phyloP scores from a whole-genome alignment of 208 protist species.

The Crithidia bombi region DNA sequence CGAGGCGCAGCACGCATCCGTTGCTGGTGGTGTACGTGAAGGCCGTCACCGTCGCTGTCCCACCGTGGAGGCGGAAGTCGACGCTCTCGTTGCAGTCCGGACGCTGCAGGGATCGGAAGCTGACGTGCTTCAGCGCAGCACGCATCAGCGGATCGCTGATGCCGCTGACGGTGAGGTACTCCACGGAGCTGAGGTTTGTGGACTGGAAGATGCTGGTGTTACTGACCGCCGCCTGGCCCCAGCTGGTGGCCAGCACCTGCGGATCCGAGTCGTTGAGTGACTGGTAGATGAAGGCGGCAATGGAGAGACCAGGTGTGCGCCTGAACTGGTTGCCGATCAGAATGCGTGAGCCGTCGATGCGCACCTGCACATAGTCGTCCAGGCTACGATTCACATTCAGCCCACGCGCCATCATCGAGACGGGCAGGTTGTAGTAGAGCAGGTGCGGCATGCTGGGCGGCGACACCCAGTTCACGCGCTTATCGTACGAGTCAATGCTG shows the following conservation, averaged over 20 bases:
- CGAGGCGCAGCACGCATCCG: conserved; percentile 4
- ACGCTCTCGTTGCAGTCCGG: neutral
- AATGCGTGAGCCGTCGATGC: conserved; percentile 14
- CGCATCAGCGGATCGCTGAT: conserved; percentile 42
- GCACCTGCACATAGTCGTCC: conserved; percentile 1
- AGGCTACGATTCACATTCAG: neutral
- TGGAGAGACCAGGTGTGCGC: neutral
- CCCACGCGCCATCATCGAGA: neutral
- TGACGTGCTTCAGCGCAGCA: conserved; percentile 33
- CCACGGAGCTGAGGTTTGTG: neutral
- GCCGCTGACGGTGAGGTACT: conserved; percentile 24
- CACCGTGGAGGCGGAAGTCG: conserved; percentile 2
- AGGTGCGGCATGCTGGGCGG: neutral
- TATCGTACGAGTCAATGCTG: neutral
- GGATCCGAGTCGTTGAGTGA: conserved; percentile 8
- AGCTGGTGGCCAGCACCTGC: conserved; percentile 31
- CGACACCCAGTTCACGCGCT: neutral
- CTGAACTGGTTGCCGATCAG: neutral
- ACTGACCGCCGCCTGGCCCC: conserved; percentile 12
- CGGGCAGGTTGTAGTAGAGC: neutral
- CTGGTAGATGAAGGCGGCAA: conserved; percentile 11
- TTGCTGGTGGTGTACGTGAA: neutral
- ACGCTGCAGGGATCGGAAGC: conserved; percentile 11
- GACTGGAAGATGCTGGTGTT: neutral
- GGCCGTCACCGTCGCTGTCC: conserved; percentile 1